A percentile compares a stretch with the other conserved stretches of the same genome.
phyloP scores from a whole-genome alignment of 257 asterid genomes.

The Verbena officinalis region DNA sequence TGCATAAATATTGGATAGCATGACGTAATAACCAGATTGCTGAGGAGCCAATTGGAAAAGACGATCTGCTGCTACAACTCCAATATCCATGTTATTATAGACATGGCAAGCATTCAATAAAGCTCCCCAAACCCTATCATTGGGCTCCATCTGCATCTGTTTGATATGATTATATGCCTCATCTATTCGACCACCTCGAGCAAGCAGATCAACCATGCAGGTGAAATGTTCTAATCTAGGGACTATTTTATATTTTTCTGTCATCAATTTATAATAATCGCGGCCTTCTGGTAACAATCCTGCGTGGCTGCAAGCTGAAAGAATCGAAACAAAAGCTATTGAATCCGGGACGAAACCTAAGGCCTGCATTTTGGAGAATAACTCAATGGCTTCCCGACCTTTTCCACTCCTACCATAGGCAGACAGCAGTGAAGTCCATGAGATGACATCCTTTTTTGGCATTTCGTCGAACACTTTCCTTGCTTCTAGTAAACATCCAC shows the following conservation, averaged over 20 bases:
- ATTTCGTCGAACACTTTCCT: conserved; percentile 74
- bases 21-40: conserved; percentile 80
- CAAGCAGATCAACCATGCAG: conserved; percentile 89
- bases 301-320: conserved; percentile 92
- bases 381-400: conserved; percentile 61
- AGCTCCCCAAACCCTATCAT: conserved; percentile 90
- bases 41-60: conserved; percentile 75
- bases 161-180: conserved; percentile 72
- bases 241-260: conserved; percentile 51
- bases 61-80: conserved; percentile 81
- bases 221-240: conserved; percentile 82
- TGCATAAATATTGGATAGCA: conserved; percentile 82
- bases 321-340: conserved; percentile 85
- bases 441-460: conserved; percentile 66
- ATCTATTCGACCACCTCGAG: conserved; percentile 68
- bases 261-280: conserved; percentile 60
- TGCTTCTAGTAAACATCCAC: conserved; percentile 82
- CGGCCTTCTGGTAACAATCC: conserved; percentile 71
- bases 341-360: conserved; percentile 67
- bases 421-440: conserved; percentile 91
- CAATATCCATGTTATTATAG: conserved; percentile 67
- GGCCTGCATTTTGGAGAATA: conserved; percentile 63
- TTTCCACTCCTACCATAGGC: conserved; percentile 89
- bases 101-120: conserved; percentile 76
- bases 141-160: conserved; percentile 62